Evolutionary conservation across 495 filamentous ascomycete species (phyloP), one percentile per base, ranked within the genome.

Genomic region (Neurospora intermedia): DNA sequence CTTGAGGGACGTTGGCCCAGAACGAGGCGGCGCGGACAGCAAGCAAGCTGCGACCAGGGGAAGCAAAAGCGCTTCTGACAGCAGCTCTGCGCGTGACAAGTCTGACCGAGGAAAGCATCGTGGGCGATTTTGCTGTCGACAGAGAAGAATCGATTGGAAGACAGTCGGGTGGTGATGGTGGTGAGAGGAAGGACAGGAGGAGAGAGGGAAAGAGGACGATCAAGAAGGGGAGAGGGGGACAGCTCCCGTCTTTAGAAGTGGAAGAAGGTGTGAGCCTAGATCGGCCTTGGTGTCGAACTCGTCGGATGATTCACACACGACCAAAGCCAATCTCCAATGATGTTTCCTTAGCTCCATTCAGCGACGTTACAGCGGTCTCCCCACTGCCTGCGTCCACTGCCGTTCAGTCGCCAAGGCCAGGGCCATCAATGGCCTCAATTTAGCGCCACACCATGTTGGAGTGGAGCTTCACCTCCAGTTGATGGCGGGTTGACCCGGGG

Each of bases 1-100:
- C 94, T 85, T 97, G 93, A 77, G 93, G 91, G 69, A 97, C 93
- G 73, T 92, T 91, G 75, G 92, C 88, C 94, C 94, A 98, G 66
- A 92, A 91, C 46, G 94, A 97, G 75, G 88, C 91, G 75, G 89
- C 86, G 83, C 92, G 88, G 54, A 88, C 81, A 77, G 89, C 89
- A 70, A 87, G 77, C 43, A 87, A 83, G 75, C 76, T 76, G 46
- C 81, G 76, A 70, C 77, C 74, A 54, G 80, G 27, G 15, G 54
- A 66, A 66, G 54, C 54, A 15, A 66, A 66, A 66, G 54, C 54
- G 54, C 54, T 66, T 66, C 54, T 35, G 54, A 38, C 77, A 43
- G 76, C 81, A 72, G 79, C 81, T 72, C 80, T 78, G 73, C 79
- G 79, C 75, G 79, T 78, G 48, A 72, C 78, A 70, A 81, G 73